These are phyloP conservation scores for Lepiota venenata DNA, from an alignment of 768 basidiomycete genomes.

Conservation along the genomic window DNA sequence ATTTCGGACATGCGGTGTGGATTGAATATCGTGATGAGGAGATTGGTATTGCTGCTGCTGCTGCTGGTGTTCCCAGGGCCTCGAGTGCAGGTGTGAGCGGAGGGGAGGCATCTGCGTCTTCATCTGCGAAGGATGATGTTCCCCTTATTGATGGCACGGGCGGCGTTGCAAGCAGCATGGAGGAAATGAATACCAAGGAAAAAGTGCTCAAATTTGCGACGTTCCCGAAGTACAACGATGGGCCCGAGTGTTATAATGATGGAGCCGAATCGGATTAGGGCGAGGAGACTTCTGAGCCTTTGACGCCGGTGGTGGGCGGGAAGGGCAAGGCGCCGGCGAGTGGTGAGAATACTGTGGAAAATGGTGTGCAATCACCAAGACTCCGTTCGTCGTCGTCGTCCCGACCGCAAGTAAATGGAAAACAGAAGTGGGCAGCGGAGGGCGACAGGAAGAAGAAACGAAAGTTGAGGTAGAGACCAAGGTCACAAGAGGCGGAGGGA, in stretches of 20 bases:
- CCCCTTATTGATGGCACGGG: not conserved
- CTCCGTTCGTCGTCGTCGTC: not conserved
- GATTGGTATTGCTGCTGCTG: constrained; percentile 14
- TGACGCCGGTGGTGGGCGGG: constrained; percentile 9
- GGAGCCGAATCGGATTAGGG: too few relatives aligned
- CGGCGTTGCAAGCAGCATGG: too few relatives aligned
- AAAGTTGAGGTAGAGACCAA: constrained; percentile 18
- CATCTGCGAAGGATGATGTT: not conserved
- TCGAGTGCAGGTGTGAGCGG: not conserved
- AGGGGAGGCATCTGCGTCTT: not conserved
- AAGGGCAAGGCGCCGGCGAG: constrained; percentile 13
- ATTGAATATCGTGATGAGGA: constrained; percentile 53
- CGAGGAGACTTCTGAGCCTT: too few relatives aligned
- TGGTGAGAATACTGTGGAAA: not conserved
- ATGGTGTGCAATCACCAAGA: not conserved
- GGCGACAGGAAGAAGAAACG: constrained; percentile 12
- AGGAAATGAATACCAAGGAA: not conserved
- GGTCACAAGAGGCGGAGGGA: constrained; percentile 28
- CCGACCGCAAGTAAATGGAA: constrained; percentile 1
- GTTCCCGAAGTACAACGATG: constrained; percentile 10
- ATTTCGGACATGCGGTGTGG: constrained; percentile 88
- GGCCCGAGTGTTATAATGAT: too few relatives aligned
- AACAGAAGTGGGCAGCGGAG: not conserved
- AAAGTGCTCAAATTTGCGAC: constrained; percentile 11
- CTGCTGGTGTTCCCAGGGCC: not conserved